These are phyloP conservation scores for Aspergillus latus DNA, from an alignment of 2,329 filamentous ascomycete species.

Conservation along the genomic window DNA sequence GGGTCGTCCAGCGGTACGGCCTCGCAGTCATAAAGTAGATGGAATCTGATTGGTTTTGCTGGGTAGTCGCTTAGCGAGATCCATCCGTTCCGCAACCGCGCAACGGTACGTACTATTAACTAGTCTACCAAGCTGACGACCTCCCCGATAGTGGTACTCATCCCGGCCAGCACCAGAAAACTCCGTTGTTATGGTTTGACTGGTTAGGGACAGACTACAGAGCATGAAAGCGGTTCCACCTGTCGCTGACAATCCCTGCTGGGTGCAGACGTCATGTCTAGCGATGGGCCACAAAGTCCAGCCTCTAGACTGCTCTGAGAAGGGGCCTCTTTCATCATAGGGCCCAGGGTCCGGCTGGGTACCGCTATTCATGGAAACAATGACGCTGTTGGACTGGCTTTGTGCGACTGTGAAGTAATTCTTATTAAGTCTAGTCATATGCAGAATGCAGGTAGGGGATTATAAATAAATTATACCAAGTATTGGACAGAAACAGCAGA, in stretches of 20 bases:
- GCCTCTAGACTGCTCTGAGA: background rate
- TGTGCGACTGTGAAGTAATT: background rate
- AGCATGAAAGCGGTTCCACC: background rate
- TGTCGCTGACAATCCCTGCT: background rate
- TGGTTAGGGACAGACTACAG: background rate
- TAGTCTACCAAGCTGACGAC: background rate
- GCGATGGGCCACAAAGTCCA: background rate
- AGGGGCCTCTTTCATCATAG: constrained; percentile 7
- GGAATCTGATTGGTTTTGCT: background rate
- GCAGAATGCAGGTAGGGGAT: background rate
- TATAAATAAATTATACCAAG: constrained; percentile 2
- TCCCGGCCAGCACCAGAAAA: background rate
- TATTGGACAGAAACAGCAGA: background rate
- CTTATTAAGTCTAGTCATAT: background rate
- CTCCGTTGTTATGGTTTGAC: background rate
- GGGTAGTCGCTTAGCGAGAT: background rate
- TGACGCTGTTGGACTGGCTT: background rate
- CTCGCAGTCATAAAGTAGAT: background rate
- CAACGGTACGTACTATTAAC: no score
- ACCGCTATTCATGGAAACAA: background rate
- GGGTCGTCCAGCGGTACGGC: background rate
- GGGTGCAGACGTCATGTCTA: background rate
- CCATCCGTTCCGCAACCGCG: background rate
- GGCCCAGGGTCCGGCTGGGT: background rate
- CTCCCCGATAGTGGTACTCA: background rate